Conservation (phyloP, 2,329 filamentous ascomycete genomes). For the Sporothrix schenckii region DNA sequence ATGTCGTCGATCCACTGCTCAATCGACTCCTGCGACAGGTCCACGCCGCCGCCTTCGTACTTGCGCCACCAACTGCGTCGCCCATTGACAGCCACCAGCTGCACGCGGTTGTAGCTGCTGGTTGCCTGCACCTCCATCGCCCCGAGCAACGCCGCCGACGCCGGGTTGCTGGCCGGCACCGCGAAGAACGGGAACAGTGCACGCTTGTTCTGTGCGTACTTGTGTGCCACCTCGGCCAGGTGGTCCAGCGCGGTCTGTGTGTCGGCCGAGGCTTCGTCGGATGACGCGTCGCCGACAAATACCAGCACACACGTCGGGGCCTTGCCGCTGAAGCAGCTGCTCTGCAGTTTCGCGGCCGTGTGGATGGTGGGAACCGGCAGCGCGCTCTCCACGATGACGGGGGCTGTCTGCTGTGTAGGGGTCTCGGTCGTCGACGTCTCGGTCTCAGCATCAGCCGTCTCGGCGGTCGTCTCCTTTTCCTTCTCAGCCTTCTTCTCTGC, state of each 20-base stretch:
- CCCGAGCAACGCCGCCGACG: constrained; percentile 56
- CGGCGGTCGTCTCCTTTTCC: constrained; percentile 46
- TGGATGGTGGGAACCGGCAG: constrained; percentile 68
- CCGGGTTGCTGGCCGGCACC: constrained; percentile 63
- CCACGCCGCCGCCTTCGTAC: constrained; percentile 53
- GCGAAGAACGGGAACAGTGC: constrained; percentile 83
- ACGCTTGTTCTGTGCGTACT: constrained; percentile 67
- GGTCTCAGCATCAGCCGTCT: constrained; percentile 47
- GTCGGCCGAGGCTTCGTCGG: constrained; percentile 40
- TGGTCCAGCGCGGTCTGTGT: constrained; percentile 61
- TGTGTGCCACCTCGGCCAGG: constrained; percentile 74
- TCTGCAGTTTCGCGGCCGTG: constrained; percentile 64
- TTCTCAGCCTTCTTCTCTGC: constrained; percentile 46
- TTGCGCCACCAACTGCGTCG: constrained; percentile 84
- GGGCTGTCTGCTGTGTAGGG: constrained; percentile 48
- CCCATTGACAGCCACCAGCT: constrained; percentile 81
- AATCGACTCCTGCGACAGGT: constrained; percentile 63
- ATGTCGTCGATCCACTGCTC: constrained; percentile 92
- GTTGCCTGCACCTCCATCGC: constrained; percentile 43
- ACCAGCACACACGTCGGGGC: constrained; percentile 83
- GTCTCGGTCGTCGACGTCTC: constrained; percentile 40
- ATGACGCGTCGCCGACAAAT: constrained; percentile 61
- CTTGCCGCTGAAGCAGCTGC: constrained; percentile 73
- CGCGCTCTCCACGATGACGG: constrained; percentile 56
- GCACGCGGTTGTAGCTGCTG: constrained; percentile 46